These are phyloP conservation scores for Prillingera fragicola DNA, from an alignment of 1,284 basidiomycete species.

Conservation along the genomic window DNA sequence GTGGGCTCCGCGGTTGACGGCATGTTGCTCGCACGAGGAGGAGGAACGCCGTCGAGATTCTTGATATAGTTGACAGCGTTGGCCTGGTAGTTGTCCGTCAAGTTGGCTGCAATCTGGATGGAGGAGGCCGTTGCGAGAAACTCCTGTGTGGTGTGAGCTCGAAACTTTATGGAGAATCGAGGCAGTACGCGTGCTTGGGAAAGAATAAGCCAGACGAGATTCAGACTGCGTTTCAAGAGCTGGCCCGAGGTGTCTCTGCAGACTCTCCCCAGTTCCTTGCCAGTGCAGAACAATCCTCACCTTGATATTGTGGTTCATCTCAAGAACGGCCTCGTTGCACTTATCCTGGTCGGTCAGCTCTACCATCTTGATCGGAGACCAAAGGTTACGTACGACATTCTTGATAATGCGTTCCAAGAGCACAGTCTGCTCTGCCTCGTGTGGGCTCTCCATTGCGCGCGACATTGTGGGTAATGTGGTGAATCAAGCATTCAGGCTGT, in stretches of 20 bases:
- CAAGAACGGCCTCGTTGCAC: constrained; percentile 46
- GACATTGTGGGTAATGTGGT: too few relatives aligned
- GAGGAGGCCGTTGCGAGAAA: constrained; percentile 30
- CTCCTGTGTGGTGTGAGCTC: too few relatives aligned
- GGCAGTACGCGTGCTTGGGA: too few relatives aligned
- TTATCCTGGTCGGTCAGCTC: constrained; percentile 38
- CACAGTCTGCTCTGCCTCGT: constrained; percentile 83
- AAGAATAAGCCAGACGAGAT: too few relatives aligned
- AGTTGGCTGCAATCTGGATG: constrained; percentile 67
- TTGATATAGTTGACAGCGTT: constrained; percentile 81
- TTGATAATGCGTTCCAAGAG: constrained; percentile 83
- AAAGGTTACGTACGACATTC: constrained; percentile 61
- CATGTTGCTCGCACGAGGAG: background rate
- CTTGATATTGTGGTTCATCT: constrained; percentile 46
- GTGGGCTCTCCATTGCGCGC: constrained; percentile 93
- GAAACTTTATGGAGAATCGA: too few relatives aligned
- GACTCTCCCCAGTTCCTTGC: too few relatives aligned
- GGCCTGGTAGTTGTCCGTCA: constrained; percentile 72
- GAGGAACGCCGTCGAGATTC: constrained; percentile 46
- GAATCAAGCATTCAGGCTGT: too few relatives aligned
- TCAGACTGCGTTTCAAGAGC: too few relatives aligned
- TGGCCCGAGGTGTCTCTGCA: too few relatives aligned
- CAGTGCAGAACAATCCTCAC: constrained; percentile 22
- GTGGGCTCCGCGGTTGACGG: too few relatives aligned
- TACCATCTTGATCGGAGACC: background rate